Percentiles rank a stretch among this genome's conserved stretches.
phyloP scores from a whole-genome alignment of 176 grass and related monocot genomes.

The Melocanna baccifera region DNA sequence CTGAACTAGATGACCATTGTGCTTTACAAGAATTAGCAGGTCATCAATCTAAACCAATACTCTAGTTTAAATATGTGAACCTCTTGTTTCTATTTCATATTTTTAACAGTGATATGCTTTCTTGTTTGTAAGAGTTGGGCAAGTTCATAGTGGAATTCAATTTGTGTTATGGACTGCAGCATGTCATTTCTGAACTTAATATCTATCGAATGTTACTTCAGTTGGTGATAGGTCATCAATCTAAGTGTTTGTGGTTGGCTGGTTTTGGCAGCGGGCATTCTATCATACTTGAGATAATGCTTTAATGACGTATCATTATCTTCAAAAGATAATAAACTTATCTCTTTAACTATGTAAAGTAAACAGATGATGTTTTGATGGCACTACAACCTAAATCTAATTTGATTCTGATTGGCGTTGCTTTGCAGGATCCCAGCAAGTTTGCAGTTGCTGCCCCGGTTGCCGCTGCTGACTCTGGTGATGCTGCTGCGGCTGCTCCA shows the following conservation, averaged over 20 bases:
- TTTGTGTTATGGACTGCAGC: neutral
- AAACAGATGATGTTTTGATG: neutral
- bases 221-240: no score
- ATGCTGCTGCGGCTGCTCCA: conserved; percentile 19
- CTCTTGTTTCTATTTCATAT: neutral
- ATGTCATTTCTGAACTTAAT: neutral
- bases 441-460: conserved; percentile 50
- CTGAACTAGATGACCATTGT: neutral
- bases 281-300: neutral
- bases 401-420: neutral
- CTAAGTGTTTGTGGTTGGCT: neutral
- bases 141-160: neutral
- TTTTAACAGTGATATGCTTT: neutral
- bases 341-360: no score
- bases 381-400: neutral
- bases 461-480: conserved; percentile 36
- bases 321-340: neutral
- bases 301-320: neutral
- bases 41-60: neutral
- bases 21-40: neutral
- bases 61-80: neutral
- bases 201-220: neutral
- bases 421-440: conserved; percentile 66
- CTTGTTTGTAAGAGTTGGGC: neutral
- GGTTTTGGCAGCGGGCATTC: neutral